Conservation (phyloP, 129 eudicot genomes). For the Kitagawia praeruptora region DNA sequence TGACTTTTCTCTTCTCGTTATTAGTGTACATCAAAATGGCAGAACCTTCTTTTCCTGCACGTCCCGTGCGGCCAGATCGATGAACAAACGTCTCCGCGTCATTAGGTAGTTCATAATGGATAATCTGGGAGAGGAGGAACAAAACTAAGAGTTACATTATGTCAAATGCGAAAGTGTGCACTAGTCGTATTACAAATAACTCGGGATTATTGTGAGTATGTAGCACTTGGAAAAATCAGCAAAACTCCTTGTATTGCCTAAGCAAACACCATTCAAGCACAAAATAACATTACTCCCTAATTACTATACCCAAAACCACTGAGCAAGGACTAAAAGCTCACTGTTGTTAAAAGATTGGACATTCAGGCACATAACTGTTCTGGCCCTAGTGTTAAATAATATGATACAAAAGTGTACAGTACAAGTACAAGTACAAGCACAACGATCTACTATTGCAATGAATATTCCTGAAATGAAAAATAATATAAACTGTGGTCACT, state of each 20-base stretch:
- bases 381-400: not conserved
- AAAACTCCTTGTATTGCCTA: not conserved
- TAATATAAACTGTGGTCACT: not conserved
- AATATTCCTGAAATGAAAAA: not conserved
- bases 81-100: constrained; percentile 95
- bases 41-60: constrained; percentile 88
- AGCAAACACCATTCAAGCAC: not conserved
- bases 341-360: not conserved
- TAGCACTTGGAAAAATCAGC: not conserved
- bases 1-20: constrained; percentile 68
- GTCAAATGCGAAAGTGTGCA: not conserved
- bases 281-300: not conserved
- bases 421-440: constrained; percentile 4
- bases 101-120: constrained; percentile 88
- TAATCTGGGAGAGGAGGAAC: constrained; percentile 33
- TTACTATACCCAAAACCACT: not conserved
- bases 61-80: constrained; percentile 92
- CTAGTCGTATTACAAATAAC: not conserved
- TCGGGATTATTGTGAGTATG: not conserved
- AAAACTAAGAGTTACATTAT: not conserved
- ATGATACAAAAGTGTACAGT: not conserved
- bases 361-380: not conserved
- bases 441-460: not conserved
- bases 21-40: constrained; percentile 76
- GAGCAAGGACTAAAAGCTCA: not conserved